Base-by-base conservation (phyloP, 2,329 filamentous ascomycete species). In the Colletotrichum eremochloae region DNA sequence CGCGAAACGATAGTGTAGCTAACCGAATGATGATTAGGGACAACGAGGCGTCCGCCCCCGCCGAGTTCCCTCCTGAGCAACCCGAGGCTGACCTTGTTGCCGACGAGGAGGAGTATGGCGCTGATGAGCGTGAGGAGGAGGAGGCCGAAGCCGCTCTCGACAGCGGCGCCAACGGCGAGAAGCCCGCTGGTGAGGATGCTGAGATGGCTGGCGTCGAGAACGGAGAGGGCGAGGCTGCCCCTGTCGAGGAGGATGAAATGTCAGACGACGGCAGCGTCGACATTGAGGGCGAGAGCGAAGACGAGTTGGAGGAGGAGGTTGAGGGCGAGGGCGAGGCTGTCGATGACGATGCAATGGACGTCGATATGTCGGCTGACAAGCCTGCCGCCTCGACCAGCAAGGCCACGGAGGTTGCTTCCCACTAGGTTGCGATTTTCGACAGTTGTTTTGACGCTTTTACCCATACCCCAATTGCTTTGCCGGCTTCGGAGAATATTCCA, bases 11-110 rank as follows among this genome's bases (percentile, higher is more conserved):
- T 6, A 36, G 57, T 55, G 38, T 58, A 48, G 58, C 74, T 74
- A 40, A 75, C 70, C 63, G 48, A 69, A 63, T 50, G 44, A 20
- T 63, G 20, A 29, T 52, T 75, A 98, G 95, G 95, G 96, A 99
- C 80, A 96, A 94, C n/a, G 96, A 99, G 80, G 96, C 95, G 76
- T 96, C 95, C 81, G 96, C 96, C 40, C 96, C 96, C 2, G 92
- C 96, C 75, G 96, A 99, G 84, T 99, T 94, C 82, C 96, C 96
- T 40, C 97, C 96, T 74, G 96, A 99, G 82, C 96, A 99, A 84
- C 96, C 96, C 53, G 96, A 99, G 82, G 96, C 95, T 65, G 97
- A 99, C 79, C 88, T 92, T 56, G 88, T 90, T 63, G 93, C 93
- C 55, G 96, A 98, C 77, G 96, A 97, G 77, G 92, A 93, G 36